Evolutionary conservation across 2,329 filamentous ascomycete species (phyloP).

Genomic region (Aspergillus aculeatus): DNA sequence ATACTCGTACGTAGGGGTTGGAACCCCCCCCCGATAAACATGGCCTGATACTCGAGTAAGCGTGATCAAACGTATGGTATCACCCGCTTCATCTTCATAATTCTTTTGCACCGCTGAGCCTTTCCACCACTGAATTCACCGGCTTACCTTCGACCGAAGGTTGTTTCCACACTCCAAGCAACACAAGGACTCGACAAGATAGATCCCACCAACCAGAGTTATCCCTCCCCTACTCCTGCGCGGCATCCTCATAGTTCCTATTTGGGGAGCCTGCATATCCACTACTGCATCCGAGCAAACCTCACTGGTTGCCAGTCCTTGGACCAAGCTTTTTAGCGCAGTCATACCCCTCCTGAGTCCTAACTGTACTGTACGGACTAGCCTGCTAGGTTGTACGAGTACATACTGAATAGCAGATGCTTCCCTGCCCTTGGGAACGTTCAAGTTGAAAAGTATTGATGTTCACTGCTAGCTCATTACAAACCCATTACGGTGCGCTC

Average conservation of each 20-base stretch:
- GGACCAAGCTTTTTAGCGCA: slow-evolving; percentile 23
- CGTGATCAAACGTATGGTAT: too few relatives aligned
- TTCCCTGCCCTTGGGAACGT: background rate
- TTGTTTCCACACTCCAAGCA: background rate
- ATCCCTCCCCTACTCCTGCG: background rate
- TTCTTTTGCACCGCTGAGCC: background rate
- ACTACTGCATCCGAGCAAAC: background rate
- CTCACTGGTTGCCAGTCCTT: slow-evolving; percentile 11
- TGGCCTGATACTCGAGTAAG: too few relatives aligned
- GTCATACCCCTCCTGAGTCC: background rate
- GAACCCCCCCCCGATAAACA: too few relatives aligned
- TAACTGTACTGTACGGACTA: background rate
- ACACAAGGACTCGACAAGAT: background rate
- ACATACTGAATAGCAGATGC: background rate
- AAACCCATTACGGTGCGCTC: background rate
- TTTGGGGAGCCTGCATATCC: slow-evolving; percentile 17
- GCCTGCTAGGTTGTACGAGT: too few relatives aligned
- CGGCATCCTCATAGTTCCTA: slow-evolving; percentile 7
- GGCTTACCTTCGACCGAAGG: too few relatives aligned
- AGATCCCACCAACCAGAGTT: background rate
- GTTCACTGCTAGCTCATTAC: too few relatives aligned
- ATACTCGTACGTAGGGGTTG: too few relatives aligned
- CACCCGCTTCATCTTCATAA: too few relatives aligned
- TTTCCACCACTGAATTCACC: background rate
- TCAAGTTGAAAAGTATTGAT: background rate